These are phyloP conservation scores for Friedmanniomyces simplex DNA, from an alignment of 495 filamentous ascomycete genomes.

Conservation along the genomic window DNA sequence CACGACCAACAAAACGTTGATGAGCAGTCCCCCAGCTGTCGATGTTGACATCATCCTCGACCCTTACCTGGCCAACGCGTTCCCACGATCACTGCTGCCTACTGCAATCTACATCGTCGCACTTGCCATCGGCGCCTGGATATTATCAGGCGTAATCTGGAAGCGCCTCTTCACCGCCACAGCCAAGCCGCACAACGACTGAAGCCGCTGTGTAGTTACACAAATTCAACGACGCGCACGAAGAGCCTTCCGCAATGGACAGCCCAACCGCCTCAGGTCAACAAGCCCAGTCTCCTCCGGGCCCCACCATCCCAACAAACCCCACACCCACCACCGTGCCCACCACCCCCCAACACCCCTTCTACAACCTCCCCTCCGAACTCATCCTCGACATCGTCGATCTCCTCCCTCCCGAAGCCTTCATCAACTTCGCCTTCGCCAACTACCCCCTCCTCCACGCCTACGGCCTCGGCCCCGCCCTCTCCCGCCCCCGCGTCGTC, in stretches of 20 bases:
- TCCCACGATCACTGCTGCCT: constrained; percentile 32
- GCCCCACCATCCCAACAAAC: not conserved
- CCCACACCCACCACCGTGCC: not conserved
- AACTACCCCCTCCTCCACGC: constrained; percentile 31
- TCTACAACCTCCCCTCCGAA: constrained; percentile 34
- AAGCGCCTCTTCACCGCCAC: constrained; percentile 21
- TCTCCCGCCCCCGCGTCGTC: constrained; percentile 6
- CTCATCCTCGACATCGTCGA: constrained; percentile 34
- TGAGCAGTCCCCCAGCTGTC: constrained; percentile 65
- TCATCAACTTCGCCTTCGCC: constrained; percentile 32
- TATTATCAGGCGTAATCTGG: constrained; percentile 30
- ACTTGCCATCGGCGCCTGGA: constrained; percentile 28
- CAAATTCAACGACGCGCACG: not conserved
- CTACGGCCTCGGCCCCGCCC: constrained; percentile 21
- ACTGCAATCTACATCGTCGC: constrained; percentile 30
- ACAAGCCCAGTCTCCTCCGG: not conserved
- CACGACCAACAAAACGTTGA: constrained; percentile 58
- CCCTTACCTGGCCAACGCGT: constrained; percentile 47
- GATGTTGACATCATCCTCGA: constrained; percentile 83
- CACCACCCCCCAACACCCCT: constrained; percentile 17
- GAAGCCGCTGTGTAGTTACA: constrained; percentile 2
- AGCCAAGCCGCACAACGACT: constrained; percentile 26
- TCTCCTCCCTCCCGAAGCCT: constrained; percentile 29
- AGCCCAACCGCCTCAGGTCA: not conserved
- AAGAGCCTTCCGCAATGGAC: not conserved